Base-by-base conservation (phyloP, 805 yeast species). In the Zygotorulaspora chibaensis region DNA sequence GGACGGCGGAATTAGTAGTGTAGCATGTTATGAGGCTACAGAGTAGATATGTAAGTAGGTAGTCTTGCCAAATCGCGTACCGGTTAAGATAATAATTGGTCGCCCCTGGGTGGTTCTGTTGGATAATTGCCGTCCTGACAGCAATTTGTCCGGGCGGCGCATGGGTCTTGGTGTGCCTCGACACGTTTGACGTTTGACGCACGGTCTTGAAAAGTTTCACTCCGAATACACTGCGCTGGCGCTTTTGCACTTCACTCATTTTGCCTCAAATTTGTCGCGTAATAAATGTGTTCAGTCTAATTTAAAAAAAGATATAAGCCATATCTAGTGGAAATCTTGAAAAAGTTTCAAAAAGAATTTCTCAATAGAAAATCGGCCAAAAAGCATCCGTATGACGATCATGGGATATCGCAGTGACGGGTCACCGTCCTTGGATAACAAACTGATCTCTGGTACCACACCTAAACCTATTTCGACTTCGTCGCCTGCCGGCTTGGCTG, bases 401-500 rank as follows among this genome's bases (percentile, higher is more conserved):
- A 33, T 33, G 36, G 36, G 36, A 13, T 13, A 16, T 16, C 5
- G 20, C 20, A 33, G 28, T 20, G 29, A 36, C 39, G 39, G 28
- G 13, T 12, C 26, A 23, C 15, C 13, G 12, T 5, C 8, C 5
- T 5, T 16, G 20, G 36, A 20, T 17, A 38, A 25, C 10, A 38
- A 28, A 17, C 23, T 31, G 33, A 8, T 27, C 9, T 20, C 25
- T 26, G 27, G 20, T 10, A 42, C 33, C 12, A 12, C 40, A n/a
- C 40, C 51, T 13, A 56, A 56, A 42, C 59, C 62, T 10, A 46
- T 84, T 38, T 79, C 87, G 4, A 87, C 96, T 0, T 83, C 90
- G 33, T 84, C 93, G 5, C 95, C 96, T 0, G 87, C 82, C 48
- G 96, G 95, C 1, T 76, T 87, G 40, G 90, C 88, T 8, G 93